Conservation (phyloP, 345 rosid species). For the Pistacia atlantica region DNA sequence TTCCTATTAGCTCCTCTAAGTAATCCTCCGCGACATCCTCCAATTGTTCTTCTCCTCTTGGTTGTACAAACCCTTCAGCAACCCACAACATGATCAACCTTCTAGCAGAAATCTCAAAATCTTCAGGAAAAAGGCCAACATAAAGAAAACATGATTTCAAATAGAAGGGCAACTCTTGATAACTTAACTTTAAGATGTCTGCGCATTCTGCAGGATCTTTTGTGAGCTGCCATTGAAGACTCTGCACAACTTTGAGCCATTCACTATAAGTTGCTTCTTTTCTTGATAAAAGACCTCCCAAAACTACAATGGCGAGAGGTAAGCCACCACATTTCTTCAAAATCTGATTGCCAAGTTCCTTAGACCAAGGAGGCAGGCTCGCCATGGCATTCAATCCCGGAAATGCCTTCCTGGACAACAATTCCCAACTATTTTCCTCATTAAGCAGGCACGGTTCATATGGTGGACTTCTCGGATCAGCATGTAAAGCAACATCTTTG, state of each 20-base stretch:
- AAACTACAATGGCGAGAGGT: conserved; percentile 20
- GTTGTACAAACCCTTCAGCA: conserved; percentile 25
- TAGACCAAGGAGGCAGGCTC: conserved; percentile 8
- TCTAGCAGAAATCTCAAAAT: conserved; percentile 15
- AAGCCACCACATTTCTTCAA: conserved; percentile 21
- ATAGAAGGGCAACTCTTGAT: conserved; percentile 20
- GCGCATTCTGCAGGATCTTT: conserved; percentile 4
- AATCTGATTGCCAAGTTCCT: conserved; percentile 17
- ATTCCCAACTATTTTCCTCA: conserved; percentile 30
- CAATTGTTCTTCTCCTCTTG: conserved; percentile 6
- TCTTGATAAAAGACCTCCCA: conserved; percentile 22
- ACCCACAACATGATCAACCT: conserved; percentile 21
- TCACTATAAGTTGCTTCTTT: conserved; percentile 15
- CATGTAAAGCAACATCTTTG: conserved; percentile 29
- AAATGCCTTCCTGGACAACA: conserved; percentile 22
- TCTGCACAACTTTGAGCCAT: conserved; percentile 12
- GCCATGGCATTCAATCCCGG: neutral
- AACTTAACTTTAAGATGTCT: conserved; percentile 18
- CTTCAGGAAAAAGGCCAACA: conserved; percentile 22
- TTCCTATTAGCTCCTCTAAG: conserved; percentile 21
- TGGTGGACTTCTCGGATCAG: conserved; percentile 24
- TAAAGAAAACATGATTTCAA: conserved; percentile 31
- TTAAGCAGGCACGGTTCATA: conserved; percentile 18
- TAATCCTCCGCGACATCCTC: conserved; percentile 21
- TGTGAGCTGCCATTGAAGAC: conserved; percentile 6